Evolutionary conservation across 2,329 filamentous ascomycete species (phyloP), one percentile per base, ranked within the genome.

Genomic region (Clarireedia paspali): DNA sequence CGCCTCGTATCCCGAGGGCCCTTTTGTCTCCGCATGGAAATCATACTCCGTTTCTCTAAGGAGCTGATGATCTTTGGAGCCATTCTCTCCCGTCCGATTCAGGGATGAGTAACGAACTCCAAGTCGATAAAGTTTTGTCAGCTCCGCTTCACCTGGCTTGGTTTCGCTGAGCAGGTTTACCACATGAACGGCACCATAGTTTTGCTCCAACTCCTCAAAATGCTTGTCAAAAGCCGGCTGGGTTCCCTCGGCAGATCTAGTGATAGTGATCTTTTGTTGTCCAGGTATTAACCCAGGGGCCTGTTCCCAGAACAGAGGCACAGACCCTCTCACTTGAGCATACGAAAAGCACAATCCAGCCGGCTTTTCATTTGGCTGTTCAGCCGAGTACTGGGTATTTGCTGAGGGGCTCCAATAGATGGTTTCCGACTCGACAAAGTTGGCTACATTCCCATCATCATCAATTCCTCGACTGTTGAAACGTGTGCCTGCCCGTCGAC

Each of bases 391-490:
- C 50, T 62, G 59, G 40, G 0, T 62, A 39, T 47, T 57, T 6
- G 57, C 57, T 4, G 83, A 82, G 0, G 88, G 88, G 63, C 86
- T 87, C 87, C 89, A 96, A 67, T 95, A 91, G 42, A 92, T 84
- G 0, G 91, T 95, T 72, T 99, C 94, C 0, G 91, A 94, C 72
- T 99, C 94, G n/a, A 97, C 94, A 71, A 96, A 99, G 71, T 99
- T 99, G 59, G 94, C 91, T 27, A 97, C 94, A 65, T 97, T 90
- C 14, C 94, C 94, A 67, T 97, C 91, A 69, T 99, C 94, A 67
- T 99, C 94, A 61, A 99, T 96, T 40, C 94, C 94, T 63, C 94
- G 82, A n/a, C 92, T 87, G 70, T 97, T 97, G 77, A 97, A 99
- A 42, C 94, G 82, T 15, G 94, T 99, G 23, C 94, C 94, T 17